Evolutionary conservation across 768 basidiomycete species (phyloP), one percentile per base, ranked within the genome.

Genomic region (Phylloporus arenicola): DNA sequence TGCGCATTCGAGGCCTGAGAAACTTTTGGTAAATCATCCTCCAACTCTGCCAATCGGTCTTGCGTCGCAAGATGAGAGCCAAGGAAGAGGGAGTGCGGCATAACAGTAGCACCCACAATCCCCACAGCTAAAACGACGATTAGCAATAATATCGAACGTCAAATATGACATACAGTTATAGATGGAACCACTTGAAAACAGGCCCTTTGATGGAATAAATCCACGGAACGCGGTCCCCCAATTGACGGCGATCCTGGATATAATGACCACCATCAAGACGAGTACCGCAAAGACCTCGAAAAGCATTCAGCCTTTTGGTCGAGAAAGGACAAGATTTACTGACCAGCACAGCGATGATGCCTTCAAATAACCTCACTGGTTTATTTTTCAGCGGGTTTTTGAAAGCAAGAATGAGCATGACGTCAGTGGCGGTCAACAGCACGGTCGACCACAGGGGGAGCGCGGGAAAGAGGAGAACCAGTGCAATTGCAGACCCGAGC

Each of bases 81-180:
- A 14, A 96, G 75, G 72, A 88, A 92, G n/a, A 96, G 74, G 52
- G 85, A 86, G 65, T 94, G 92, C 0, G 92, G 92, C 92, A 94
- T 94, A 52, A 92, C 84, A 3, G 91, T 96, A 1, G 91, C 90
- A 27, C 87, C 85, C 1, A 88, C 61, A 44, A 90, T 83, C 33
- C 86, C 86, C 47, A 87, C 80, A 27, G 83, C 82, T 83, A 53
- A 37, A 51, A 45, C 12, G 22, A 47, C 22, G 20, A 27, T 68
- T 17, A 68, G 53, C 2, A 19, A 45, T 47, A 14, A n/a, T 17
- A 38, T 16, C 12, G 12, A 20, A 19, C 16, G 9, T 6, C 1
- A 30, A 42, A 16, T 9, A 24, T n/a, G 12, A 48, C 79, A 38
- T 60, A 86, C 86, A 83, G 1, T 79, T 82, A 59, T 86, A 89